Conservation (phyloP, 129 eudicot species). For the Flaveria trinervia region DNA sequence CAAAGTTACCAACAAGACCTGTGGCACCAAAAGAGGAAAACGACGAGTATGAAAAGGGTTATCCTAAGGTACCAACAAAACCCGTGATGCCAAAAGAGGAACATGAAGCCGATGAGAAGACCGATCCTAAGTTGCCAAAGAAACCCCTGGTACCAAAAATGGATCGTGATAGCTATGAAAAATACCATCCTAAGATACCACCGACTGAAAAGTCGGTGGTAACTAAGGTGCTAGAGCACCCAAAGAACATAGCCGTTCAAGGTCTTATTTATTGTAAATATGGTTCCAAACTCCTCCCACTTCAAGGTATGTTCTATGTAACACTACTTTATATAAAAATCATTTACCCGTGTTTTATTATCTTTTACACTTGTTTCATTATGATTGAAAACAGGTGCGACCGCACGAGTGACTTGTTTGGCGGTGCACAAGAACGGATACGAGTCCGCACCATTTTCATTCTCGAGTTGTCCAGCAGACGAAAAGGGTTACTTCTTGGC, state of each 20-base stretch:
- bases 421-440: constrained; percentile 52
- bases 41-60: neutral
- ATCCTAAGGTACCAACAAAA: constrained; percentile 29
- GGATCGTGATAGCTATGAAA: constrained; percentile 1
- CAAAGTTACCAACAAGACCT: constrained; percentile 29
- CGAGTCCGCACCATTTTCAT: constrained; percentile 55
- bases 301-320: constrained; percentile 41
- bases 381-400: constrained; percentile 37
- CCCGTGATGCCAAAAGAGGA: constrained; percentile 15
- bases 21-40: constrained; percentile 18
- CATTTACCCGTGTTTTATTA: neutral
- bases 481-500: constrained; percentile 58
- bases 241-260: constrained; percentile 46
- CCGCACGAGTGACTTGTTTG: constrained; percentile 48
- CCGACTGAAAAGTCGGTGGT: neutral
- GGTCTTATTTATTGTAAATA: constrained; percentile 62
- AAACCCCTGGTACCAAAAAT: constrained; percentile 13
- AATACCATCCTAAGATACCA: constrained; percentile 10
- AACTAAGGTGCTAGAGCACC: constrained; percentile 32
- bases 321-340: neutral
- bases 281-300: constrained; percentile 41
- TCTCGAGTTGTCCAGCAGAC: constrained; percentile 48
- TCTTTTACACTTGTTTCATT: neutral
- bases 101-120: neutral
- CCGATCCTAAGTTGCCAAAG: constrained; percentile 20